A percentile compares a stretch with the other conserved stretches of the same genome.
phyloP scores from a whole-genome alignment of 202 grass and related monocot species.

The Elaeis oleifera region DNA sequence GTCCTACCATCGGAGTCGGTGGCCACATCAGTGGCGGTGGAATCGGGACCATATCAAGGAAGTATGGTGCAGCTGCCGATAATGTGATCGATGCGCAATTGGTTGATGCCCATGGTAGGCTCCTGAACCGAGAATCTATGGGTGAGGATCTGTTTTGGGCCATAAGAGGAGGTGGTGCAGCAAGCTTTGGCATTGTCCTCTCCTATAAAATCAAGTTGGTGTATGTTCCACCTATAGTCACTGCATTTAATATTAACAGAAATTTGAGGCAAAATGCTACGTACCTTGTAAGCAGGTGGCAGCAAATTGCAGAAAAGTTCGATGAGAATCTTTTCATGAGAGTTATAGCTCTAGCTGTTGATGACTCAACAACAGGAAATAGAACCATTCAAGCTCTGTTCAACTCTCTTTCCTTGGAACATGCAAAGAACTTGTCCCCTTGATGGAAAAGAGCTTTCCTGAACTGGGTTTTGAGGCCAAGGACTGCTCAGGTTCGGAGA shows the following conservation, averaged over 20 bases:
- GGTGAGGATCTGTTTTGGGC: slow-evolving; percentile 1
- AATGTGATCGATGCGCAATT: slow-evolving; percentile 25
- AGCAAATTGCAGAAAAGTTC: slow-evolving; percentile 22
- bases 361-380: background rate
- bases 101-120: no score
- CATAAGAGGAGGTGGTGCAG: slow-evolving; percentile 38
- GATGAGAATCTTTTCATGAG: slow-evolving; percentile 33
- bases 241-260: slow-evolving; percentile 22
- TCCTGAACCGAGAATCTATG: no score
- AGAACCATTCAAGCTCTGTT: slow-evolving; percentile 4
- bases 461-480: slow-evolving; percentile 18
- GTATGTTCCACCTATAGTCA: slow-evolving; percentile 9
- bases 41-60: slow-evolving; percentile 28
- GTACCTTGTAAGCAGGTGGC: slow-evolving; percentile 31
- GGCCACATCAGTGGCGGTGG: slow-evolving; percentile 26
- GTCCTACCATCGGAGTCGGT: slow-evolving; percentile 22
- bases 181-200: slow-evolving; percentile 13
- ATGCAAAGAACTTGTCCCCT: background rate
- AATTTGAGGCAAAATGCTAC: slow-evolving; percentile 22
- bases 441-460: slow-evolving; percentile 15
- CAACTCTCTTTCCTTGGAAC: background rate
- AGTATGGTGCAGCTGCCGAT: slow-evolving; percentile 23
- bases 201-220: slow-evolving; percentile 7
- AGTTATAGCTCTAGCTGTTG: slow-evolving; percentile 12
- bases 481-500: slow-evolving; percentile 15